Evolutionary conservation across 805 yeast species (phyloP), one percentile per base, ranked within the genome.

Genomic region (Suhomyces sp.): DNA sequence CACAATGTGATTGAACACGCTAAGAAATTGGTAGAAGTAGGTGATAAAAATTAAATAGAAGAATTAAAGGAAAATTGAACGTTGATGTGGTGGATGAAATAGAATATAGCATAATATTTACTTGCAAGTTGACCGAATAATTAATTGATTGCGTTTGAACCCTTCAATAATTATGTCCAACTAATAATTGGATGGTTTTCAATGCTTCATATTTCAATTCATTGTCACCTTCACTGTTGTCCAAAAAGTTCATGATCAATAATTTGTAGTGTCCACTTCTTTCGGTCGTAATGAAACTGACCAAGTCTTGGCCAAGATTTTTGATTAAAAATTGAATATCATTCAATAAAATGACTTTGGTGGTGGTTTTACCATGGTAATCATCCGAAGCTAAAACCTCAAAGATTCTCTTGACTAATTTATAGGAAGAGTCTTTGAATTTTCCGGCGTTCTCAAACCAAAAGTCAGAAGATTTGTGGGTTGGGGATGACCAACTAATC

Each of bases 161-260:
- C 15, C 14, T 10, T 35, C 65, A 74, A 47, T 83, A 76, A n/a
- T 83, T 73, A 53, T 87, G 88, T 3, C 96, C 88, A 35, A 93
- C 95, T 51, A 93, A 77, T 38, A 82, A 76, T 68, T 93, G 98
- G n/a, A 96, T 87, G 4, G 97, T 88, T 60, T 86, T 87, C 54
- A 93, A 75, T 2, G 98, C 98, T 68, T 91, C 96, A 57, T 83
- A 93, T 57, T 91, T 86, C 47, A 93, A 90, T 55, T 87, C 93
- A 15, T 90, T 75, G 58, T 88, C 90, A 26, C 81, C 76, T 39
- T 81, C 78, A 52, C 77, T 79, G 39, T 59, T 56, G 18, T 66
- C 74, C 79, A 93, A 80, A 44, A 88, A 70, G 42, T 76, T 76
- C 98, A 93, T 91, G 38, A 93, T 77, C 58, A 79, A 77, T 15